These are phyloP conservation scores for Pisolithus microcarpus DNA, from an alignment of 768 basidiomycete genomes.

Conservation along the genomic window DNA sequence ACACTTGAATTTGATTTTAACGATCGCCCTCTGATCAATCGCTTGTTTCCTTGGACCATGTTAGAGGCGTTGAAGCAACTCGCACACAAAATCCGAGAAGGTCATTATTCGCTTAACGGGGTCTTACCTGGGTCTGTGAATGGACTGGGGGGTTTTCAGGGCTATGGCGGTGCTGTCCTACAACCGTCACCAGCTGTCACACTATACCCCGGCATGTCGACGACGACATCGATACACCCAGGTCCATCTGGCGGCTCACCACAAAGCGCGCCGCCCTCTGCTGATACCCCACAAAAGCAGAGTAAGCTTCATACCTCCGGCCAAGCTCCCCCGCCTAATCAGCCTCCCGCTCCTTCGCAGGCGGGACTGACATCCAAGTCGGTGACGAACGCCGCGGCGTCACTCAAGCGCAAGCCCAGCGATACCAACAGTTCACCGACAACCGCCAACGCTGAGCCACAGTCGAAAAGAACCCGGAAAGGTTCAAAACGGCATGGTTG, in stretches of 20 bases:
- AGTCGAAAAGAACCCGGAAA: constrained; percentile 50
- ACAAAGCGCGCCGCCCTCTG: constrained; percentile 42
- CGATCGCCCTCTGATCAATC: constrained; percentile 16
- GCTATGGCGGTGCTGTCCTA: constrained; percentile 13
- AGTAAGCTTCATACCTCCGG: constrained; percentile 48
- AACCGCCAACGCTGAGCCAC: constrained; percentile 39
- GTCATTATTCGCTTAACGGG: constrained; percentile 15
- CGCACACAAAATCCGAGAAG: constrained; percentile 33
- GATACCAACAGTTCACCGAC: constrained; percentile 45
- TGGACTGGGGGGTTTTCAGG: constrained; percentile 18
- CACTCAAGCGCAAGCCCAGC: constrained; percentile 49
- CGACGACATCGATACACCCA: constrained; percentile 40
- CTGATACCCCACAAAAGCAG: constrained; percentile 55
- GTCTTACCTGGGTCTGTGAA: constrained; percentile 7
- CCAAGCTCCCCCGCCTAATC: constrained; percentile 33
- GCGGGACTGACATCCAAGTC: constrained; percentile 38
- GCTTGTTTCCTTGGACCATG: constrained; percentile 4
- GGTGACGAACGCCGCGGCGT: constrained; percentile 38
- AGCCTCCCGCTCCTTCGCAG: constrained; percentile 34
- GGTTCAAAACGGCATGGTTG: constrained; percentile 41
- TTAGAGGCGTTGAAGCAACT: constrained; percentile 39
- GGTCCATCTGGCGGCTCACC: constrained; percentile 37
- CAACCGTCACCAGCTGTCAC: constrained; percentile 32
- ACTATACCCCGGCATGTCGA: constrained; percentile 38
- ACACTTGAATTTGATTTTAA: constrained; percentile 16